Conservation (phyloP, 306 rosid genomes). For the Gynostemma pentaphyllum region DNA sequence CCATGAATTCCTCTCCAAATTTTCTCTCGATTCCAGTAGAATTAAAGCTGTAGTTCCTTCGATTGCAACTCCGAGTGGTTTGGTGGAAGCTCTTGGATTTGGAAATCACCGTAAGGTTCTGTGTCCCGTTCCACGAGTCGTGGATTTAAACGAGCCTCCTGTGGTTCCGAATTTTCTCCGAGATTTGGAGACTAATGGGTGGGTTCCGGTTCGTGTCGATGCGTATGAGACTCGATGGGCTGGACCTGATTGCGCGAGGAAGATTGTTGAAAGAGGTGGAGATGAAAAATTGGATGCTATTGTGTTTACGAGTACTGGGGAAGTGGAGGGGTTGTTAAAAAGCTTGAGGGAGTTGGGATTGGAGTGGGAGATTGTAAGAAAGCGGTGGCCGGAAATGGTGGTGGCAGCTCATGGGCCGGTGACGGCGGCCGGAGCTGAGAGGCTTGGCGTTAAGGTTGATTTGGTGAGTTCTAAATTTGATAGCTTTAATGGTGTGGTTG, state of each 20-base stretch:
- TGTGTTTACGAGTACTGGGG: conserved; percentile 68
- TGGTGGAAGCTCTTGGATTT: conserved; percentile 29
- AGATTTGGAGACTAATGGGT: conserved; percentile 28
- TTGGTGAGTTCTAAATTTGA: conserved; percentile 52
- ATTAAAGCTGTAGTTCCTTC: conserved; percentile 40
- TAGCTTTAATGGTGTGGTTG: conserved; percentile 62
- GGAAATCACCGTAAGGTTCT: conserved; percentile 37
- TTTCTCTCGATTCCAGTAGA: conserved; percentile 18
- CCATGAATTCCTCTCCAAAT: conserved; percentile 14
- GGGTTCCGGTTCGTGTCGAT: conserved; percentile 43
- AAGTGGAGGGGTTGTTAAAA: conserved; percentile 72
- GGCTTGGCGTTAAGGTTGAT: conserved; percentile 57
- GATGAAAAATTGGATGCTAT: conserved; percentile 39
- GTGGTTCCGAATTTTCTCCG: conserved; percentile 52
- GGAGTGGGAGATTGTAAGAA: conserved; percentile 33
- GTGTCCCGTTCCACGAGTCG: conserved; percentile 49
- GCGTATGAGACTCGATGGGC: conserved; percentile 76
- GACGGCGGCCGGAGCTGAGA: conserved; percentile 49
- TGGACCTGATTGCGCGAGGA: conserved; percentile 41
- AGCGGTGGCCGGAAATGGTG: conserved; percentile 28
- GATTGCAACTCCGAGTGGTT: conserved; percentile 35
- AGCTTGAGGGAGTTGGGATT: conserved; percentile 43
- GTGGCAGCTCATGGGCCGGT: conserved; percentile 76
- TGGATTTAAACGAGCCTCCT: conserved; percentile 50
- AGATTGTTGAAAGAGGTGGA: conserved; percentile 30